A percentile compares a stretch with the other conserved stretches of the same genome.
These are phyloP conservation scores for Ricinus communis DNA, from an alignment of 345 rosid genomes.

Conservation along the genomic window DNA sequence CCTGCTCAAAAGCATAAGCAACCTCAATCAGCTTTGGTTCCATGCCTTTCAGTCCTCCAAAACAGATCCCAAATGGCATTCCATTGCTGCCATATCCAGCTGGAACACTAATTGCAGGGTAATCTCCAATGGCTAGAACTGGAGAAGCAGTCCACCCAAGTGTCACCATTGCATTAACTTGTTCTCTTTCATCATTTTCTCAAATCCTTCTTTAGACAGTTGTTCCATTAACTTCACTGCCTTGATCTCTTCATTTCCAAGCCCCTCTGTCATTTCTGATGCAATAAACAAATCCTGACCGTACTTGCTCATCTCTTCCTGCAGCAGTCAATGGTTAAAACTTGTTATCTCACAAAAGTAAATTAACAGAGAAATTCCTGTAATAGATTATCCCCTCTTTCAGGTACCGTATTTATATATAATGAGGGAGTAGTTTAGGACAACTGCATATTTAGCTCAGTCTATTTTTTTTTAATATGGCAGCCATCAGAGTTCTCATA, in stretches of 20 bases:
- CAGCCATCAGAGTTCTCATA: slow-evolving; percentile 17
- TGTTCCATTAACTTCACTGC: slow-evolving; percentile 5
- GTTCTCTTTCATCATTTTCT: slow-evolving; percentile 9
- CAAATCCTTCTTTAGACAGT: slow-evolving; percentile 22
- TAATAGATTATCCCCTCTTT: too few relatives aligned
- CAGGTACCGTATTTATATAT: too few relatives aligned
- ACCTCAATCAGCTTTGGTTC: slow-evolving; percentile 73
- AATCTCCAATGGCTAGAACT: slow-evolving; percentile 66
- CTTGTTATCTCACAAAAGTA: too few relatives aligned
- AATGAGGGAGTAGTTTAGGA: too few relatives aligned
- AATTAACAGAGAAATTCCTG: too few relatives aligned
- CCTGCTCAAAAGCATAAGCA: slow-evolving; percentile 72
- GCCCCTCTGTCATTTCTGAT: slow-evolving; percentile 33
- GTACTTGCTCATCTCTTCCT: slow-evolving; percentile 23
- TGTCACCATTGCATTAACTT: slow-evolving; percentile 53
- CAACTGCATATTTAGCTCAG: too few relatives aligned
- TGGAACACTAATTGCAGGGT: slow-evolving; percentile 65
- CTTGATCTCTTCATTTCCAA: slow-evolving; percentile 18
- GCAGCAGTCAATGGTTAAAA: neutral
- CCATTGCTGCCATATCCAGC: slow-evolving; percentile 53
- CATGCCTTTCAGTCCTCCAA: slow-evolving; percentile 58
- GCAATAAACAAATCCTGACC: slow-evolving; percentile 22
- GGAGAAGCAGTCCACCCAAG: neutral
- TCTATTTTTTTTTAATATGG: too few relatives aligned
- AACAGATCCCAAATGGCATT: slow-evolving; percentile 60